Evolutionary conservation across 2,329 filamentous ascomycete genomes (phyloP).

Genomic region (Mycosphaerella arachidis): DNA sequence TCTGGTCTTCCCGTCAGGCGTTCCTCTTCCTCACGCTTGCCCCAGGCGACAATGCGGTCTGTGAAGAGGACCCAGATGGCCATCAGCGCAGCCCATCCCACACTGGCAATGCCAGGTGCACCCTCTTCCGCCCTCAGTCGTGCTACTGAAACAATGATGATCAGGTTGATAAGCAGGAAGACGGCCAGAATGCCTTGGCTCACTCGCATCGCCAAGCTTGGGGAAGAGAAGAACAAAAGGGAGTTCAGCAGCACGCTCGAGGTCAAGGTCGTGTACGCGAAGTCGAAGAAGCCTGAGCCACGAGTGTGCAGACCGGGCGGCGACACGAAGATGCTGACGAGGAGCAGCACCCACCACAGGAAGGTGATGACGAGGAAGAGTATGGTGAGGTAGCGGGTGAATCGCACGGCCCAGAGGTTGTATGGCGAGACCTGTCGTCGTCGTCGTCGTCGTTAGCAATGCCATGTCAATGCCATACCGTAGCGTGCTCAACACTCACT

Average conservation of each 20-base stretch:
- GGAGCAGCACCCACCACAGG: slow-evolving; percentile 85
- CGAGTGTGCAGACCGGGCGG: slow-evolving; percentile 80
- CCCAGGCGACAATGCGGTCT: slow-evolving; percentile 82
- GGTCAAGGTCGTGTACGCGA: slow-evolving; percentile 75
- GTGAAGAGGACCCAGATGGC: slow-evolving; percentile 72
- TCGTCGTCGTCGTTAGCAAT: slow-evolving; percentile 17
- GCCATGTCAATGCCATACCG: background rate
- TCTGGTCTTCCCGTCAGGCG: slow-evolving; percentile 85
- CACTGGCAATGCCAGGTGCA: slow-evolving; percentile 83
- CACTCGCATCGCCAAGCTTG: slow-evolving; percentile 73
- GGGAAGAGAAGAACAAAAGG: slow-evolving; percentile 81
- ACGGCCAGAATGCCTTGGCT: slow-evolving; percentile 63
- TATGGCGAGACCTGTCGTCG: slow-evolving; percentile 67
- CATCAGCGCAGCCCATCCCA: slow-evolving; percentile 77
- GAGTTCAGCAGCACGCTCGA: slow-evolving; percentile 69
- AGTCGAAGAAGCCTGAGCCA: slow-evolving; percentile 89
- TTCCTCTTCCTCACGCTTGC: slow-evolving; percentile 88
- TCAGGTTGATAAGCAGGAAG: slow-evolving; percentile 67
- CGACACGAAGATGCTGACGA: slow-evolving; percentile 88
- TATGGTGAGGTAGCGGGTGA: slow-evolving; percentile 72
- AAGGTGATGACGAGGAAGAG: slow-evolving; percentile 71
- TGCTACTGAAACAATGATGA: slow-evolving; percentile 72
- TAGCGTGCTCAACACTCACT: slow-evolving; percentile 46
- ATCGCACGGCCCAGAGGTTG: slow-evolving; percentile 87
- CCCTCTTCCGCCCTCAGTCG: slow-evolving; percentile 77